Conservation (phyloP, 805 yeast species). For the Hanseniaspora taiwanica region DNA sequence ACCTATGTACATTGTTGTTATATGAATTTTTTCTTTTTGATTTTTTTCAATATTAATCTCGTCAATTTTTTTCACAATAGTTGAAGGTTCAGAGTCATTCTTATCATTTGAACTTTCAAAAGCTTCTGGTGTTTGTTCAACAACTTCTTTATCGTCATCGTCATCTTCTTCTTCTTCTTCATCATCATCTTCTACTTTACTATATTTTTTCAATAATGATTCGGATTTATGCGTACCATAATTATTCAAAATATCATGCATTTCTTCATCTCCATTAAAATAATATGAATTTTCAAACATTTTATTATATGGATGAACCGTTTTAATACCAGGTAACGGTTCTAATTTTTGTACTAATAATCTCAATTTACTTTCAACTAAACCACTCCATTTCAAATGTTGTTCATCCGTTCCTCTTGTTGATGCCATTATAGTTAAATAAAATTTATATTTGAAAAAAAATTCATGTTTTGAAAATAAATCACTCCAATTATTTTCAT, state of each 20-base stretch:
- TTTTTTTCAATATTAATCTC: no score
- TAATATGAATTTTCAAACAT: constrained; percentile 46
- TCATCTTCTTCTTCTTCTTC: constrained; percentile 7
- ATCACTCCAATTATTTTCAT: constrained; percentile 59
- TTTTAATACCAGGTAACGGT: constrained; percentile 51
- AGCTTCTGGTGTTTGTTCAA: constrained; percentile 3
- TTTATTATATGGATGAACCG: constrained; percentile 87
- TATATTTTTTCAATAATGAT: constrained; percentile 23
- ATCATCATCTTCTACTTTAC: constrained; percentile 22
- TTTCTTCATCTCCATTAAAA: constrained; percentile 40
- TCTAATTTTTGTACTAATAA: constrained; percentile 76
- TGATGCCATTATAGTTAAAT: constrained; percentile 67
- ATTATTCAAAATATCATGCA: constrained; percentile 40
- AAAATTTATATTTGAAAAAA: constrained; percentile 74
- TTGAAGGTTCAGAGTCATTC: background rate
- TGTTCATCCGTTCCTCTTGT: constrained; percentile 66
- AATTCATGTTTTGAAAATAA: constrained; percentile 70
- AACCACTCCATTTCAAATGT: constrained; percentile 82
- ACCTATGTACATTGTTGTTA: constrained; percentile 75
- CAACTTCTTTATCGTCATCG: constrained; percentile 13
- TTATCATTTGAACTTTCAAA: background rate
- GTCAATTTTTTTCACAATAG: constrained; percentile 3
- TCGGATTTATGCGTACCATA: constrained; percentile 53
- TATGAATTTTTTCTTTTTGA: constrained; percentile 30
- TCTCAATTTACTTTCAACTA: constrained; percentile 81